These are phyloP conservation scores for Neopestalotiopsis sp. DNA, from an alignment of 2,329 filamentous ascomycete genomes.

Conservation along the genomic window DNA sequence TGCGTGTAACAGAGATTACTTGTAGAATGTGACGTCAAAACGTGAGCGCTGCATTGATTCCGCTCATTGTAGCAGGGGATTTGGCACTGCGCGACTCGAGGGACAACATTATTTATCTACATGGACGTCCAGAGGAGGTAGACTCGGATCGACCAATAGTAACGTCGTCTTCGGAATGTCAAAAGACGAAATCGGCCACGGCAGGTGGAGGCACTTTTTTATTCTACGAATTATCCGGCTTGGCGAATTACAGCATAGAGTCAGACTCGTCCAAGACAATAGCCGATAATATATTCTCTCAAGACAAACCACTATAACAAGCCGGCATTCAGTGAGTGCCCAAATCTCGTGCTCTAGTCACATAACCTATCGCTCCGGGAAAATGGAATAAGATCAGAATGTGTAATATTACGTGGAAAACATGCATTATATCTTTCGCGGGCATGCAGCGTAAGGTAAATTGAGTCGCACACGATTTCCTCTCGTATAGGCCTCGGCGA, in stretches of 20 bases:
- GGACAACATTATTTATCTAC: neutral
- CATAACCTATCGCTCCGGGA: too few relatives aligned
- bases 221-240: constrained; percentile 17
- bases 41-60: neutral
- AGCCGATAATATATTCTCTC: neutral
- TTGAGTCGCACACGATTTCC: too few relatives aligned
- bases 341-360: too few relatives aligned
- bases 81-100: neutral
- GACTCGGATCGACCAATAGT: neutral
- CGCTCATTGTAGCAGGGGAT: neutral
- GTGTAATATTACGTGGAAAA: too few relatives aligned
- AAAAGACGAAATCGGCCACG: neutral
- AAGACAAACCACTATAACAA: neutral
- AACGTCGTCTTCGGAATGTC: neutral
- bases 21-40: neutral
- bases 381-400: too few relatives aligned
- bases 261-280: neutral
- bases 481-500: too few relatives aligned
- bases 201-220: neutral
- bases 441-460: too few relatives aligned
- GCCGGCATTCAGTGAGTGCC: neutral
- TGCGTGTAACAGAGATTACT: neutral
- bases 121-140: neutral
- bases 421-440: too few relatives aligned
- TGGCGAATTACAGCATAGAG: constrained; percentile 12